These are phyloP conservation scores for Sporopachydermia lactativora DNA, from an alignment of 805 yeast genomes.

Conservation along the genomic window DNA sequence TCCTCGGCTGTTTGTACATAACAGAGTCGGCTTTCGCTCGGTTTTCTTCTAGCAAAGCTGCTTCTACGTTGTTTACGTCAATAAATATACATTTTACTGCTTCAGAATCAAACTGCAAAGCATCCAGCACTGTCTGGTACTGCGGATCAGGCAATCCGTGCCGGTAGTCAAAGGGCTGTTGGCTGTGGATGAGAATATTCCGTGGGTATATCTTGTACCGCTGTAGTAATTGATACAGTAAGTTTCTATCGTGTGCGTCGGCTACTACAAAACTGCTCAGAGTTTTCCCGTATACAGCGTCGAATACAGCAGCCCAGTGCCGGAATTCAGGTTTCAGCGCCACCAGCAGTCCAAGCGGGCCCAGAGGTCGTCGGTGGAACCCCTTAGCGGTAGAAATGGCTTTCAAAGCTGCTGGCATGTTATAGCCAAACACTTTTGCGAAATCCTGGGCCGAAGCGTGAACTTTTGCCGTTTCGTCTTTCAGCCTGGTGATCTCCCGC, in stretches of 20 bases:
- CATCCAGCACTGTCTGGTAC: conserved; percentile 42
- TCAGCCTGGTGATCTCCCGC: conserved; percentile 9
- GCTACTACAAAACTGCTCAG: conserved; percentile 57
- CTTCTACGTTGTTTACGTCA: conserved; percentile 48
- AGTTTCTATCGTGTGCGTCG: conserved; percentile 40
- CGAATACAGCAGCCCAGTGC: conserved; percentile 49
- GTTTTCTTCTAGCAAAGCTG: conserved; percentile 36
- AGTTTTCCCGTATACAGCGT: conserved; percentile 33
- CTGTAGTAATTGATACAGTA: conserved; percentile 11
- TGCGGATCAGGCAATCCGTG: conserved; percentile 27
- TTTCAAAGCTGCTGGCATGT: conserved; percentile 26
- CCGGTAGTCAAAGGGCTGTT: conserved; percentile 43
- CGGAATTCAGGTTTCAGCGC: conserved; percentile 38
- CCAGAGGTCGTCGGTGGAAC: conserved; percentile 46
- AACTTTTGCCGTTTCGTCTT: conserved; percentile 11
- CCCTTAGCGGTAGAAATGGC: conserved; percentile 23
- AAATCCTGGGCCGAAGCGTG: conserved; percentile 7
- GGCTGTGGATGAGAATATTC: conserved; percentile 35
- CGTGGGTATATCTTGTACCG: conserved; percentile 8
- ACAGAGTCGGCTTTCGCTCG: conserved; percentile 35
- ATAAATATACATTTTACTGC: conserved; percentile 47
- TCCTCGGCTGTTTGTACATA: conserved; percentile 22
- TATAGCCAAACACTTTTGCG: conserved; percentile 29
- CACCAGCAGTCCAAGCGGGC: conserved; percentile 63
- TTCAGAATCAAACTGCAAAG: conserved; percentile 39